Percentiles rank a stretch among this genome's conserved stretches.
These are phyloP conservation scores for Coemansia sp. DNA, from an alignment of 192 early-diverging fungal species.

Conservation along the genomic window DNA sequence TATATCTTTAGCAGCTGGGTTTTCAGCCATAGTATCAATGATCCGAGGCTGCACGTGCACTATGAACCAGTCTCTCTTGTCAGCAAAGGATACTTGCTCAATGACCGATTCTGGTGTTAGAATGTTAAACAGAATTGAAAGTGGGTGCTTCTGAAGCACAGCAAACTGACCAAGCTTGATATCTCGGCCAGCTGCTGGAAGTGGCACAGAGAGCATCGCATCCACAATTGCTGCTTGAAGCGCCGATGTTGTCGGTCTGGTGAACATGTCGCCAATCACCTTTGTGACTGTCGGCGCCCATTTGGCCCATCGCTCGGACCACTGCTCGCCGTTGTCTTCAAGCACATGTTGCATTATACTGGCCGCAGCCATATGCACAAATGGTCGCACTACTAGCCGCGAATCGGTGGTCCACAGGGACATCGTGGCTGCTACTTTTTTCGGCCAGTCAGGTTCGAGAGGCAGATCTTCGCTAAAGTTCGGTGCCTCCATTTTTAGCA, in stretches of 20 bases:
- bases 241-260: neutral
- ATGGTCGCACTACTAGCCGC: conserved; percentile 9
- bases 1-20: conserved; percentile 15
- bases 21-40: conserved; percentile 12
- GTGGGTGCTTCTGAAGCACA: conserved; percentile 18
- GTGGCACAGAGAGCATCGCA: conserved; percentile 27
- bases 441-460: conserved; percentile 39
- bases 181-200: neutral
- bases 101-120: conserved; percentile 9
- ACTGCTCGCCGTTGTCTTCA: conserved; percentile 18
- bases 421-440: conserved; percentile 16
- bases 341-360: conserved; percentile 16
- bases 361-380: conserved; percentile 5
- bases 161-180: neutral
- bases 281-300: conserved; percentile 18
- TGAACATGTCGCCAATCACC: conserved; percentile 14
- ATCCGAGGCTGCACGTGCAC: conserved; percentile 24
- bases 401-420: conserved; percentile 27
- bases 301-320: conserved; percentile 33
- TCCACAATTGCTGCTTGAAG: conserved; percentile 23
- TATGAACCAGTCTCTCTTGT: conserved; percentile 43
- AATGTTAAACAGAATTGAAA: conserved; percentile 18
- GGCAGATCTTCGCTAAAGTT: conserved; percentile 31
- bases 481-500: conserved; percentile 15
- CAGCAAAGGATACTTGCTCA: conserved; percentile 33